Percentiles rank a stretch among this genome's conserved stretches.
Conservation (phyloP, 257 asterid genomes). For the Capsicum baccatum region DNA sequence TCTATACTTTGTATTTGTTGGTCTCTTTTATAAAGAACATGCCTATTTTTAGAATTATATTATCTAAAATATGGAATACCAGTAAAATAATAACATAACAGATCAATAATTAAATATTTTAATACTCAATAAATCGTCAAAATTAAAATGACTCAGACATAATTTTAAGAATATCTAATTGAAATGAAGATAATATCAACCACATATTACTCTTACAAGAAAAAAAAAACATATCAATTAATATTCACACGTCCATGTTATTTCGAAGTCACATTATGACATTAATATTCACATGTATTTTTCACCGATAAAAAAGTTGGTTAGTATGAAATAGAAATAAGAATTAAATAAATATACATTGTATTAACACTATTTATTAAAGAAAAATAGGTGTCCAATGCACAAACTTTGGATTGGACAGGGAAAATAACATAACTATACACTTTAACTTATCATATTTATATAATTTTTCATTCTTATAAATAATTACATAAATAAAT, state of each 20-base stretch:
- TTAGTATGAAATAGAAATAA: not conserved
- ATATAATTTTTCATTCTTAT: too few species aligned
- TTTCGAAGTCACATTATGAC: conserved; percentile 4
- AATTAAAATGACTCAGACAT: not conserved
- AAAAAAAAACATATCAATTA: not conserved
- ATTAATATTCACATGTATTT: not conserved
- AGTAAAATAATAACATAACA: too few species aligned
- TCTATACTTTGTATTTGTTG: too few species aligned
- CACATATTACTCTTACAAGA: not conserved
- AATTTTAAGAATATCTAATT: not conserved
- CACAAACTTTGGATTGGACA: too few species aligned
- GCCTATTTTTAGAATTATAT: too few species aligned
- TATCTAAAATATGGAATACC: too few species aligned
- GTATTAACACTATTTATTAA: not conserved
- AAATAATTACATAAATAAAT: too few species aligned
- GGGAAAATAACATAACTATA: too few species aligned
- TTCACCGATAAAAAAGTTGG: not conserved
- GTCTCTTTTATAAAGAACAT: too few species aligned
- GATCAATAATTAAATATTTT: too few species aligned
- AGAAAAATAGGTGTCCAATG: not conserved
- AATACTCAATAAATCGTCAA: too few species aligned
- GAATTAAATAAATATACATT: not conserved
- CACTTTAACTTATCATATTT: too few species aligned
- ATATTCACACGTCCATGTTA: not conserved
- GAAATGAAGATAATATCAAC: not conserved